Base-by-base conservation (phyloP, 2,329 filamentous ascomycete species). In the Thelonectria olida region DNA sequence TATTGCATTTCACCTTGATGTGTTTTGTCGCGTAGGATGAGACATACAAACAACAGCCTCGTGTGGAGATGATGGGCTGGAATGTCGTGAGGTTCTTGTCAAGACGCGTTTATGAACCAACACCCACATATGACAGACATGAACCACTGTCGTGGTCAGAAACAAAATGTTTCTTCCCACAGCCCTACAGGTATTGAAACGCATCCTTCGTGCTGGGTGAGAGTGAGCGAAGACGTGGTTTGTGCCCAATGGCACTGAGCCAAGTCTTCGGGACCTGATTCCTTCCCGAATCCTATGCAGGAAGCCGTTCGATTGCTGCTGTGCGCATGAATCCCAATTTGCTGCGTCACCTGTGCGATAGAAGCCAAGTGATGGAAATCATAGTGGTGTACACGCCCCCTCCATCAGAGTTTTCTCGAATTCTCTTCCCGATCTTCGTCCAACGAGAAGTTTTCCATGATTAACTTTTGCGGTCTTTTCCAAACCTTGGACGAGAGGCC, bases 381-480 rank as follows among this genome's bases (percentile, higher is more conserved):
- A n/a, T n/a, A n/a, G n/a, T n/a, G 19, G 15, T 48, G 12, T 41
- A 25, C 42, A 50, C 50, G 20, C 20, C 39, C 28, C 63, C 31
- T 45, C 58, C 56, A 31, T 28, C 31, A 52, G 28, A 38, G 19
- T 45, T 48, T 60, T 58, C 15, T 19, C 7, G 7, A 17, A 20
- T 5, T 22, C 17, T 22, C 4, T 42, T 25, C 2, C 20, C 19
- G 22, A 25, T 22, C 41, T 20, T 39, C 7, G 17, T 23, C 49
- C 48, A 17, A 59, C 52, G 45, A 27, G 65, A 67, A 56, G 50
- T 31, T 68, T 63, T 63, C 28, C 17, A 19, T 17, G n/a, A n/a
- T n/a, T n/a, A n/a, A n/a, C n/a, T 13, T 20, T 48, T 22, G 48
- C 38, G 22, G 12, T 22, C 49, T 66, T 53, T 22, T 27, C 22